A percentile compares a stretch with the other conserved stretches of the same genome.
phyloP scores from a whole-genome alignment of 805 yeast genomes.

The Cyberlindnera japonica region DNA sequence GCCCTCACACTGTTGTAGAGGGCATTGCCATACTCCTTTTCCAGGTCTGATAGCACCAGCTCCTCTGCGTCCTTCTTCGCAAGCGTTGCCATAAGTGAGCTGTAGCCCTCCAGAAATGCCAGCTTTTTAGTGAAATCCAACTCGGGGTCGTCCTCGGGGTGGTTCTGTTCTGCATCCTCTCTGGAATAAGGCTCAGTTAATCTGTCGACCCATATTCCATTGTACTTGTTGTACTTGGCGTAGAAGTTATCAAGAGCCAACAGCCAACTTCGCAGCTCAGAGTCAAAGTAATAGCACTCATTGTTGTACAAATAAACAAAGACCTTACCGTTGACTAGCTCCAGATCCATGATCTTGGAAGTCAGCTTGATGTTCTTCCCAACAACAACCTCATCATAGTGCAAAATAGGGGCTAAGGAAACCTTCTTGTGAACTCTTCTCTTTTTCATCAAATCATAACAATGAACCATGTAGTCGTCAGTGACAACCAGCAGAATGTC shows the following conservation, averaged over 20 bases:
- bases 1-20: too few relatives aligned
- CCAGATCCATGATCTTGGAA: conserved; percentile 30
- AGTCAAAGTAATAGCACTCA: conserved; percentile 42
- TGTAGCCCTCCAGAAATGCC: neutral
- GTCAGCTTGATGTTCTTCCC: conserved; percentile 22
- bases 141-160: neutral
- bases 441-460: conserved; percentile 44
- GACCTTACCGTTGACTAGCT: conserved; percentile 37
- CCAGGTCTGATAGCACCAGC: too few relatives aligned
- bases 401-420: conserved; percentile 52
- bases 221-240: conserved; percentile 12
- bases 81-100: too few relatives aligned
- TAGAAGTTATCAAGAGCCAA: conserved; percentile 37
- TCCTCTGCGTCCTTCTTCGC: too few relatives aligned
- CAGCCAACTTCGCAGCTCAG: conserved; percentile 43
- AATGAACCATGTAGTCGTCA: conserved; percentile 44
- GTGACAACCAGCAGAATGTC: conserved; percentile 43
- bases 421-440: conserved; percentile 38
- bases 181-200: neutral
- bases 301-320: conserved; percentile 38
- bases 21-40: too few relatives aligned
- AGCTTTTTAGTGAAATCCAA: neutral
- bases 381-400: conserved; percentile 29
- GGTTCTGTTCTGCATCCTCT: too few relatives aligned
- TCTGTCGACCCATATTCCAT: conserved; percentile 20